Conservation (phyloP, 1,139 yeast genomes). For the Zygoascus hellenicus region DNA sequence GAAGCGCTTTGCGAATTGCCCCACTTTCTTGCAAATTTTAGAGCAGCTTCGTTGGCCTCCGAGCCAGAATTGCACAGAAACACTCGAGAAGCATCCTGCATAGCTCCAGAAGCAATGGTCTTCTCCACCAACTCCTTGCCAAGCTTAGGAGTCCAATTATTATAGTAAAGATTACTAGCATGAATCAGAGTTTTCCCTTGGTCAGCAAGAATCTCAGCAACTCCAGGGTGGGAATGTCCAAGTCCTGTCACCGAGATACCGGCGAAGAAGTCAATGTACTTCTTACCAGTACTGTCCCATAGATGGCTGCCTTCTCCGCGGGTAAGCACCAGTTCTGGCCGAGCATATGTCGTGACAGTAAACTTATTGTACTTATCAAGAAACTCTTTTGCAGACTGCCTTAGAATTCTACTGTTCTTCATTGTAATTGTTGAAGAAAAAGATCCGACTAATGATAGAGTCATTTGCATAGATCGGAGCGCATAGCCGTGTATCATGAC, state of each 20-base stretch:
- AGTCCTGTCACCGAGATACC: slow-evolving; percentile 96
- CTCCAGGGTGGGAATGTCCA: slow-evolving; percentile 77
- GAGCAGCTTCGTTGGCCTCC: slow-evolving; percentile 96
- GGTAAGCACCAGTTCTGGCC: slow-evolving; percentile 58
- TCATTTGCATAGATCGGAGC: too few relatives aligned
- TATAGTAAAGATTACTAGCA: slow-evolving; percentile 79
- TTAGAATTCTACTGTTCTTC: background rate
- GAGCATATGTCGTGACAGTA: slow-evolving; percentile 75
- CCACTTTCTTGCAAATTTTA: slow-evolving; percentile 87
- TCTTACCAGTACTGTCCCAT: slow-evolving; percentile 71
- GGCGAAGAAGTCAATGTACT: slow-evolving; percentile 85
- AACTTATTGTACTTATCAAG: slow-evolving; percentile 45
- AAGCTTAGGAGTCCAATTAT: slow-evolving; percentile 76
- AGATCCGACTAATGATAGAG: too few relatives aligned
- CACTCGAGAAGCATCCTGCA: slow-evolving; percentile 74
- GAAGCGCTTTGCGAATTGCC: slow-evolving; percentile 47
- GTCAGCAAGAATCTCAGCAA: slow-evolving; percentile 61
- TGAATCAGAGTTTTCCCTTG: slow-evolving; percentile 75
- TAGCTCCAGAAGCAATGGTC: slow-evolving; percentile 69
- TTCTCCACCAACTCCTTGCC: slow-evolving; percentile 63
- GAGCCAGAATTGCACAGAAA: slow-evolving; percentile 91
- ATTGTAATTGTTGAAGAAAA: background rate
- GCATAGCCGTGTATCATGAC: too few relatives aligned
- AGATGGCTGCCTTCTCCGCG: slow-evolving; percentile 69
- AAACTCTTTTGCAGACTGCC: slow-evolving; percentile 25